Evolutionary conservation across 768 basidiomycete genomes (phyloP).

Genomic region (Mrakia frigida): DNA sequence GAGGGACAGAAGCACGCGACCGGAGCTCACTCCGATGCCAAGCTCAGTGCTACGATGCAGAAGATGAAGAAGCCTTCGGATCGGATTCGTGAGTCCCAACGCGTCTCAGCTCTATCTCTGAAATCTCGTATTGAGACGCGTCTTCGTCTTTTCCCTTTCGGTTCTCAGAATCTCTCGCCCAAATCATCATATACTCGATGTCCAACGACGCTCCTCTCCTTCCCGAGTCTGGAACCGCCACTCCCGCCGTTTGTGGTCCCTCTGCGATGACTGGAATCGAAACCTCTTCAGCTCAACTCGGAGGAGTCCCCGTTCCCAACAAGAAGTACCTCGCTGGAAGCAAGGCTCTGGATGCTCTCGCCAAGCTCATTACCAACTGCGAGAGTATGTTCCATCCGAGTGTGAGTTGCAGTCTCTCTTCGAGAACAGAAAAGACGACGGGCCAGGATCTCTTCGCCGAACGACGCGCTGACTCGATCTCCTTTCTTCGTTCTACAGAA

Average conservation of each 20-base stretch:
- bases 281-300: background rate
- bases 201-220: constrained; percentile 58
- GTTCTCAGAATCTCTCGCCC: constrained; percentile 65
- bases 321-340: constrained; percentile 71
- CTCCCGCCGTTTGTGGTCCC: constrained; percentile 51
- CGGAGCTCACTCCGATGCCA: constrained; percentile 47
- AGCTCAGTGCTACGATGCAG: constrained; percentile 55
- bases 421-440: no score
- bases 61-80: constrained; percentile 50
- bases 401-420: constrained; percentile 35
- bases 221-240: constrained; percentile 59
- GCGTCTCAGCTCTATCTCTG: no score
- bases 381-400: constrained; percentile 84
- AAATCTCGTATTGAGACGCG: background rate
- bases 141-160: background rate
- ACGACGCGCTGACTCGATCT: background rate
- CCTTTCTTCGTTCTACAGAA: background rate
- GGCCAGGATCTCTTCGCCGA: no score
- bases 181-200: constrained; percentile 86
- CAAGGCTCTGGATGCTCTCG: constrained; percentile 78
- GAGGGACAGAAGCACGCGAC: constrained; percentile 44
- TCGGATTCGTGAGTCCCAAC: constrained; percentile 56
- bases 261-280: constrained; percentile 39
- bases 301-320: constrained; percentile 35
- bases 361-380: constrained; percentile 73